phyloP scores from a whole-genome alignment of 140 eudicot genomes.

The Oenanthe javanica region DNA sequence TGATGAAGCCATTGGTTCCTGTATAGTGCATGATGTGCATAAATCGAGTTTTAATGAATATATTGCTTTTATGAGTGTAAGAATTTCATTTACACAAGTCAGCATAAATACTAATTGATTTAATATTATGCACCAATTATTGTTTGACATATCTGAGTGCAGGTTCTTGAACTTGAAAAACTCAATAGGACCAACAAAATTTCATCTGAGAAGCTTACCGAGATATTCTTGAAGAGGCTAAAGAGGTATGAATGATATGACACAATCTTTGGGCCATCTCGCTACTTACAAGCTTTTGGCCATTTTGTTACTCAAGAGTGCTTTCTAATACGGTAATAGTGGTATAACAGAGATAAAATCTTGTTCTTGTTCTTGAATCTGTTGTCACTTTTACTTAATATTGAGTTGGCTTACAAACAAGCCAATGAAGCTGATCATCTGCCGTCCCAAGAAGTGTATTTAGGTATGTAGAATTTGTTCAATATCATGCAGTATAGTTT shows the following conservation, averaged over 20 bases:
- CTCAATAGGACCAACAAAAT: conserved; percentile 66
- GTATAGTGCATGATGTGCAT: conserved; percentile 36
- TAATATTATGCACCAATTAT: not conserved
- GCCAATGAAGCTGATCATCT: conserved; percentile 80
- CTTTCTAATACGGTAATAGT: not conserved
- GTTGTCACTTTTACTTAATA: conserved; percentile 65
- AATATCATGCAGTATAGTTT: not conserved
- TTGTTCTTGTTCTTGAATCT: conserved; percentile 54
- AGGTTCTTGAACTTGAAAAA: conserved; percentile 91
- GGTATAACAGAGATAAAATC: conserved; percentile 44
- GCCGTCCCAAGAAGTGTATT: conserved; percentile 50
- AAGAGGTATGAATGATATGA: conserved; percentile 43
- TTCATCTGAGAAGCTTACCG: conserved; percentile 63
- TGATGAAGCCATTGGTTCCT: conserved; percentile 37
- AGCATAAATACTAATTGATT: not conserved
- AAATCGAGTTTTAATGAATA: conserved; percentile 74
- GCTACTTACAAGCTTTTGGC: not conserved
- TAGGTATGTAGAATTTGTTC: conserved; percentile 34
- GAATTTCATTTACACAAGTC: conserved; percentile 5
- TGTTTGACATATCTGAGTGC: conserved; percentile 8
- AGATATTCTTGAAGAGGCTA: conserved; percentile 63
- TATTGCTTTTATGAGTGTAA: conserved; percentile 88
- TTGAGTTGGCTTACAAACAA: conserved; percentile 76
- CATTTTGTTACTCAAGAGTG: not conserved
- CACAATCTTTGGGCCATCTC: not conserved